phyloP scores from a whole-genome alignment of 164 flowering plant genomes.

The Liriodendron chinense region DNA sequence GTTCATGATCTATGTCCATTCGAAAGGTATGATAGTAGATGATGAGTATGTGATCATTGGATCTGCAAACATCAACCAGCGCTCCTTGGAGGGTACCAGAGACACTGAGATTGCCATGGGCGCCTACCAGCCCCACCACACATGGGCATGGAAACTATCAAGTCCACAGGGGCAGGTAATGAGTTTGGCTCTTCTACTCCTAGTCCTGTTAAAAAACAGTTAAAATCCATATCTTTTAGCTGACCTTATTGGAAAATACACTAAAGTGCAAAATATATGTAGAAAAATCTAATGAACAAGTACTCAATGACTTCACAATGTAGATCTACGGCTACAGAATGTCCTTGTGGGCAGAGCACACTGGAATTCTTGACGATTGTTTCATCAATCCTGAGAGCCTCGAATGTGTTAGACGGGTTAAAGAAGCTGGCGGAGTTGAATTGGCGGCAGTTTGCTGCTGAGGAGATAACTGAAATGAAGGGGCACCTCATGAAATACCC shows the following conservation, averaged over 20 bases:
- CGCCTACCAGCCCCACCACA: conserved; percentile 78
- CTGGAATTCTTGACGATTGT: conserved; percentile 63
- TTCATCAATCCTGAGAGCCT: conserved; percentile 66
- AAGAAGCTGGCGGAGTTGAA: conserved; percentile 63
- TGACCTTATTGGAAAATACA: neutral
- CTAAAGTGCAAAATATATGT: no score
- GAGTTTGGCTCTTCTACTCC: neutral
- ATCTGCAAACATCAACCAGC: conserved; percentile 87
- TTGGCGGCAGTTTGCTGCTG: conserved; percentile 77
- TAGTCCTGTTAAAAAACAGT: neutral
- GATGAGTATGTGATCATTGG: conserved; percentile 83
- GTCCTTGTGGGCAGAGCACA: conserved; percentile 99
- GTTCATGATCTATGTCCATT: conserved; percentile 97
- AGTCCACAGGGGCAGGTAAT: conserved; percentile 73
- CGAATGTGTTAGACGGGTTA: conserved; percentile 72
- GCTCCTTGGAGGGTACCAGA: conserved; percentile 91
- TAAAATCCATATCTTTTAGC: no score
- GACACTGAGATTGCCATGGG: conserved; percentile 99
- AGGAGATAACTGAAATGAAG: conserved; percentile 75
- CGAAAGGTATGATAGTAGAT: conserved; percentile 98
- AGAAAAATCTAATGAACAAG: no score
- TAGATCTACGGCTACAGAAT: conserved; percentile 91
- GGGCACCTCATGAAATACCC: conserved; percentile 93
- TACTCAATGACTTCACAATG: neutral
- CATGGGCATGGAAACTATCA: conserved; percentile 70